Percentiles rank a stretch among this genome's conserved stretches.
Conservation (phyloP, 2,329 filamentous ascomycete genomes). For the Metarhizium sp. region DNA sequence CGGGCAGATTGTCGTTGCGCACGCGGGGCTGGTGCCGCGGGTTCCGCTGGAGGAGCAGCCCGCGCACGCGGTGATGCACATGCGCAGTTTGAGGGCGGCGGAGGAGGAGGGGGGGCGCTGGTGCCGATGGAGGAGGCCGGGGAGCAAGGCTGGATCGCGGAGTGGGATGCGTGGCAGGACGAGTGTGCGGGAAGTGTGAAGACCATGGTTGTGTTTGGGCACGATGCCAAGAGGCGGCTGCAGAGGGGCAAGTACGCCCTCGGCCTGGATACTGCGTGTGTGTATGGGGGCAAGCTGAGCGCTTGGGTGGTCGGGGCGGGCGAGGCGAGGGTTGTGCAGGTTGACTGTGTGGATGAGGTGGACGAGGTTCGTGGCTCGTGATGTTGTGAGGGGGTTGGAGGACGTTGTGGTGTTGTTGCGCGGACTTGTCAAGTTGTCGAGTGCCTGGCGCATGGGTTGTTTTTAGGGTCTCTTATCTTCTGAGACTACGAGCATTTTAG, state of each 20-base stretch:
- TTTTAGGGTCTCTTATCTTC: too few relatives aligned
- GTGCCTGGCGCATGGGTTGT: too few relatives aligned
- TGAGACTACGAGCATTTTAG: too few relatives aligned
- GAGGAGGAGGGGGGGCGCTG: conserved; percentile 16
- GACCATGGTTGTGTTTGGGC: conserved; percentile 69
- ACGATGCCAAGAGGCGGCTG: conserved; percentile 65
- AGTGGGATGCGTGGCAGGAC: conserved; percentile 11
- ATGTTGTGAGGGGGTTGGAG: too few relatives aligned
- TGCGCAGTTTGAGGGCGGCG: conserved; percentile 59
- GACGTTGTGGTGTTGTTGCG: too few relatives aligned
- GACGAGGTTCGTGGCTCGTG: too few relatives aligned
- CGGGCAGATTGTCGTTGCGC: conserved; percentile 48
- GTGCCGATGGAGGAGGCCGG: conserved; percentile 1
- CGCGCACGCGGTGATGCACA: conserved; percentile 74
- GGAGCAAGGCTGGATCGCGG: conserved; percentile 10
- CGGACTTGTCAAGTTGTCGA: too few relatives aligned
- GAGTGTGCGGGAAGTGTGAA: conserved; percentile 9
- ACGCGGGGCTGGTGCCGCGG: conserved; percentile 71
- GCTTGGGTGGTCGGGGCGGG: background rate
- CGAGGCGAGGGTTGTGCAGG: background rate
- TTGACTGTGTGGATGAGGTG: background rate
- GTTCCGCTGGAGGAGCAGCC: conserved; percentile 59
- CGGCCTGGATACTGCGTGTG: conserved; percentile 74
- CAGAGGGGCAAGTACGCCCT: conserved; percentile 54
- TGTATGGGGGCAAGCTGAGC: conserved; percentile 42